Evolutionary conservation across 2,329 filamentous ascomycete genomes (phyloP).

Genomic region (Aspergillus oerlinghausenensis): DNA sequence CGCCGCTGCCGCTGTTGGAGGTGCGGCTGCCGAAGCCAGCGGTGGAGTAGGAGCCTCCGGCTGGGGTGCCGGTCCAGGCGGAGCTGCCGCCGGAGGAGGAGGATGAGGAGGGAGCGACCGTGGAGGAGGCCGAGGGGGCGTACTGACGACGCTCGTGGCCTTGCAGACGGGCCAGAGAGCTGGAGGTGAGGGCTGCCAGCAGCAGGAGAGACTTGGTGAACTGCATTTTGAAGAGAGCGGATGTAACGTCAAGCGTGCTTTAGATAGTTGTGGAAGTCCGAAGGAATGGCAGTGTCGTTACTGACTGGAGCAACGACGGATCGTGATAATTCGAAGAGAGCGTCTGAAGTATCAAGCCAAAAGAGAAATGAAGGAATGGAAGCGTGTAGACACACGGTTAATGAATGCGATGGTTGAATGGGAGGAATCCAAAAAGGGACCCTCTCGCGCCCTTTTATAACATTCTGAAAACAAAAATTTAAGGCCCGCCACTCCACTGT

Average conservation of each 20-base stretch:
- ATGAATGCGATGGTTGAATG: background rate
- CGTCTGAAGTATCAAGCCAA: background rate
- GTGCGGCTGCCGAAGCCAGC: conserved; percentile 32
- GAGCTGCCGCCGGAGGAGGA: conserved; percentile 2
- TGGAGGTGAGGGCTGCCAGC: conserved; percentile 26
- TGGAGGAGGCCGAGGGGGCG: conserved; percentile 18
- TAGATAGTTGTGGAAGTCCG: background rate
- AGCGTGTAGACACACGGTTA: background rate
- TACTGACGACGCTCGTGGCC: conserved; percentile 22
- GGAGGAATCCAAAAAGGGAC: background rate
- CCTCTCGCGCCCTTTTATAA: background rate
- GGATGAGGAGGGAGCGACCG: background rate
- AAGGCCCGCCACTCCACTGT: background rate
- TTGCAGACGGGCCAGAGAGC: conserved; percentile 22
- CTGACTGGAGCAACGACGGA: background rate
- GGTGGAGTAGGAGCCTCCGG: conserved; percentile 21
- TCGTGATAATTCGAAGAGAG: background rate
- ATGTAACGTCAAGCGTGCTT: background rate
- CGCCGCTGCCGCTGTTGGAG: conserved; percentile 17
- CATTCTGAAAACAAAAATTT: background rate
- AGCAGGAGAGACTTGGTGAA: conserved; percentile 28
- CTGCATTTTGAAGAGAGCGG: conserved; percentile 20
- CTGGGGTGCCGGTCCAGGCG: conserved; percentile 19
- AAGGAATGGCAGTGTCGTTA: background rate
- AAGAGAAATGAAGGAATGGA: background rate